A percentile compares a stretch with the other conserved stretches of the same genome.
Conservation (phyloP, 1,284 basidiomycete genomes). For the Sparassis latifolia region DNA sequence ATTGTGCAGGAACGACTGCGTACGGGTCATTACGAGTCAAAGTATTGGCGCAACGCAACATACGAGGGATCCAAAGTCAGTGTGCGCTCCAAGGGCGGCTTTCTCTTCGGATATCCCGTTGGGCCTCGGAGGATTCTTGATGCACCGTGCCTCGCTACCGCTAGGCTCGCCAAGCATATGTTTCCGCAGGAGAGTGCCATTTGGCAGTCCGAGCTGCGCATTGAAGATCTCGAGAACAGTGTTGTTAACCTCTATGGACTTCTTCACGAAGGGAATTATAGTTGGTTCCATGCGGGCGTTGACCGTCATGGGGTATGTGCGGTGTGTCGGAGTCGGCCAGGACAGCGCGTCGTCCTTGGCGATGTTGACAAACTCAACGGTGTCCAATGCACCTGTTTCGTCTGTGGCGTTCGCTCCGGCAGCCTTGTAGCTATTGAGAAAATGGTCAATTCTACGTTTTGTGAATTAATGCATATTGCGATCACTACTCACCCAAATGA, state of each 20-base stretch:
- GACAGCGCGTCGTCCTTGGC: conserved; percentile 27
- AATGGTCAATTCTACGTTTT: too few species aligned
- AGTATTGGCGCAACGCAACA: neutral
- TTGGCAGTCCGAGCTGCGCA: conserved; percentile 19
- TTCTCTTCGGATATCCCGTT: conserved; percentile 4
- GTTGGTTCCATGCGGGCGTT: conserved; percentile 23
- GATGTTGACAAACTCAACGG: conserved; percentile 26
- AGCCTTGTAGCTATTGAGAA: conserved; percentile 23
- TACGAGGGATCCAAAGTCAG: conserved; percentile 15
- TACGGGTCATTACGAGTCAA: neutral
- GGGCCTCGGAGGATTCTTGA: conserved; percentile 8
- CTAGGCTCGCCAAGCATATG: conserved; percentile 8
- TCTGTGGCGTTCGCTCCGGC: conserved; percentile 26
- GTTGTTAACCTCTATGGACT: conserved; percentile 25
- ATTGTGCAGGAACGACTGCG: conserved; percentile 59
- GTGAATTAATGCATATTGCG: neutral
- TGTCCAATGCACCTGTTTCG: conserved; percentile 24
- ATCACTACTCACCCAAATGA: conserved; percentile 23
- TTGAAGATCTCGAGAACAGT: conserved; percentile 27
- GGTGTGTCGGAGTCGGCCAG: conserved; percentile 21
- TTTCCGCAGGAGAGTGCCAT: conserved; percentile 9
- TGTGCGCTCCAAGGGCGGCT: conserved; percentile 11
- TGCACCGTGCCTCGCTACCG: conserved; percentile 10
- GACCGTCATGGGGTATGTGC: conserved; percentile 27
- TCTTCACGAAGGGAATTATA: conserved; percentile 26